A percentile compares a stretch with the other conserved stretches of the same genome.
Conservation (phyloP, 345 rosid species). For the Capsella bursapastoris region DNA sequence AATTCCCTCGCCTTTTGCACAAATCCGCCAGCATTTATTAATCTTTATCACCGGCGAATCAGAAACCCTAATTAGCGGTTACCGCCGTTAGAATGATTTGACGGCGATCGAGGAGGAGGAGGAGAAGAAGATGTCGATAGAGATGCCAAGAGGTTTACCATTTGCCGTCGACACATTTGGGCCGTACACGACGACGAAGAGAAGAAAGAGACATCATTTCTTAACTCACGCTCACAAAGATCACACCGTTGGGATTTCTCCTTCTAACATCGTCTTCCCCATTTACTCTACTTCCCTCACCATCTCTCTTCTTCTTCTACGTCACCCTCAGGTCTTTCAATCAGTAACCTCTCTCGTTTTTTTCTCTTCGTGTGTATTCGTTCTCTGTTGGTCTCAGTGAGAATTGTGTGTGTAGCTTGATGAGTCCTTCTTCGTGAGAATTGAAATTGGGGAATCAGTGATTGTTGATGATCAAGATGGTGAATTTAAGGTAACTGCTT, state of each 20-base stretch:
- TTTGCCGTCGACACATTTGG: slow-evolving; percentile 85
- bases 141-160: slow-evolving; percentile 86
- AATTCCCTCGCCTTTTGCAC: slow-evolving; percentile 25
- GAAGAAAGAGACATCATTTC: slow-evolving; percentile 76
- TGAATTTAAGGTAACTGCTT: slow-evolving; percentile 65
- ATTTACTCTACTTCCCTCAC: slow-evolving; percentile 74
- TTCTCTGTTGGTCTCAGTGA: not conserved
- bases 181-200: slow-evolving; percentile 60
- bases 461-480: slow-evolving; percentile 66
- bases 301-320: slow-evolving; percentile 61
- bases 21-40: not conserved
- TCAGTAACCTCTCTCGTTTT: not conserved
- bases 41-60: not conserved
- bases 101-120: slow-evolving; percentile 14
- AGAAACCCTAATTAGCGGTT: not conserved
- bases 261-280: slow-evolving; percentile 55
- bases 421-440: slow-evolving; percentile 58
- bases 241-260: slow-evolving; percentile 65
- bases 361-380: not conserved
- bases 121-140: slow-evolving; percentile 58
- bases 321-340: slow-evolving; percentile 57
- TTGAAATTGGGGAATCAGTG: slow-evolving; percentile 68
- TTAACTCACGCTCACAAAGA: slow-evolving; percentile 86
- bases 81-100: not conserved
- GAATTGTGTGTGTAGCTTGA: slow-evolving; percentile 54